phyloP scores from a whole-genome alignment of 2,329 filamentous ascomycete species.

The Metarhizium guizhouense region DNA sequence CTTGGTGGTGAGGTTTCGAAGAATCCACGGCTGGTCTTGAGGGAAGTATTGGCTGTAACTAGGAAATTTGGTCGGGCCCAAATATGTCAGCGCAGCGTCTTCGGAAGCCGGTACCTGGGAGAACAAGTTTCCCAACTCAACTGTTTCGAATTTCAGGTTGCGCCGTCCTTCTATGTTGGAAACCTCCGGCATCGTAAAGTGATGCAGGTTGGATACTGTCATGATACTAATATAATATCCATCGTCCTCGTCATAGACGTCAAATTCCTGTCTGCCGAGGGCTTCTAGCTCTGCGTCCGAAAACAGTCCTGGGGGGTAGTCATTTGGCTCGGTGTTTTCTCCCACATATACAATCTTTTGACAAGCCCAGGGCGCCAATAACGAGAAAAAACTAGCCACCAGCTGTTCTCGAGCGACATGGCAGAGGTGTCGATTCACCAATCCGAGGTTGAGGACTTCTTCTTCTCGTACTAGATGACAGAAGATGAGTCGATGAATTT shows the following conservation, averaged over 20 bases:
- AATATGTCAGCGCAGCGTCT: no score
- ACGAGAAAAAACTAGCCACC: accelerated
- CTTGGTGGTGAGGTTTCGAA: slow-evolving; percentile 7
- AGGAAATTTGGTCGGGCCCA: no score
- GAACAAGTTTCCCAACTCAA: no score
- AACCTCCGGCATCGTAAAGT: background rate
- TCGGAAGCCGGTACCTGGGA: no score
- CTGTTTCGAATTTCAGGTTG: no score
- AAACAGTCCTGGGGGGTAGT: slow-evolving; percentile 5
- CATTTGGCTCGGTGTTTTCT: background rate
- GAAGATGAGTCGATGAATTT: background rate
- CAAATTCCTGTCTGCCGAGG: background rate
- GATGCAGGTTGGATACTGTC: background rate
- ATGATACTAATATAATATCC: background rate
- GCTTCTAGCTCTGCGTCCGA: background rate
- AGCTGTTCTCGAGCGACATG: background rate
- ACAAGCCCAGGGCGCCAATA: background rate
- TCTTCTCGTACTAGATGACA: accelerated
- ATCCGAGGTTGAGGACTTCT: background rate
- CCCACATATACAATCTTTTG: slow-evolving; percentile 6
- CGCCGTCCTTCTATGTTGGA: background rate
- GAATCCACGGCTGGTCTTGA: slow-evolving; percentile 7
- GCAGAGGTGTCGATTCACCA: background rate
- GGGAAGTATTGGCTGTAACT: background rate
- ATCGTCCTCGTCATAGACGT: background rate